Conservation (phyloP, 371 early-diverging fungal species). For the Chytridiales sp. region DNA sequence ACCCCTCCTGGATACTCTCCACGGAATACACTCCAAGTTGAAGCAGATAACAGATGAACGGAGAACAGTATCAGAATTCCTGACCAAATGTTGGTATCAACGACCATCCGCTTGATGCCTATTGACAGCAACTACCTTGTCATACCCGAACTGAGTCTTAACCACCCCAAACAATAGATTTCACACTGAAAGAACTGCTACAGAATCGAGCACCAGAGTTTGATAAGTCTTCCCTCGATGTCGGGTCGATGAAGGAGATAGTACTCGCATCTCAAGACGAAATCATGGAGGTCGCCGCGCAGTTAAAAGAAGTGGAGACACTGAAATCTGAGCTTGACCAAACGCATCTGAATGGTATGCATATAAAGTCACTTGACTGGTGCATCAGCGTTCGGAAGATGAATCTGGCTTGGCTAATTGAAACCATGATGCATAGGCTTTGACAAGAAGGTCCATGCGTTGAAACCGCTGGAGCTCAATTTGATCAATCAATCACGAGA, state of each 20-base stretch:
- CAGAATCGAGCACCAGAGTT: constrained; percentile 26
- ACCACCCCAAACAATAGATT: constrained; percentile 16
- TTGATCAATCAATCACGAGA: constrained; percentile 12
- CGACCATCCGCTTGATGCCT: too few relatives aligned
- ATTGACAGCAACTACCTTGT: too few relatives aligned
- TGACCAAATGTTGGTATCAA: constrained; percentile 21
- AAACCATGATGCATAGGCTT: constrained; percentile 4
- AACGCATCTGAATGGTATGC: constrained; percentile 27
- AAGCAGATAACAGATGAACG: not conserved
- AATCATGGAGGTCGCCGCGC: constrained; percentile 17
- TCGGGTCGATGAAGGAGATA: constrained; percentile 34
- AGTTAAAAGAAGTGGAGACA: constrained; percentile 31
- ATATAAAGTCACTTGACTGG: not conserved
- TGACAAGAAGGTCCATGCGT: constrained; percentile 10
- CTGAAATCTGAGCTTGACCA: constrained; percentile 36
- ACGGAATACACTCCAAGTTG: not conserved
- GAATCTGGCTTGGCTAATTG: not conserved
- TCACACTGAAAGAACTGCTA: constrained; percentile 26
- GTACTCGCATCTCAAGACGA: constrained; percentile 38
- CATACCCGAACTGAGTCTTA: not conserved
- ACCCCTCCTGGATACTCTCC: not conserved
- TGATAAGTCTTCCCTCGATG: constrained; percentile 31
- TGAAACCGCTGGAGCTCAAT: constrained; percentile 22
- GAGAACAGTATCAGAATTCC: constrained; percentile 23
- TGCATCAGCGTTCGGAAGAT: not conserved